Conservation (phyloP, 2,329 filamentous ascomycete species). For the Claviceps quebecensis region DNA sequence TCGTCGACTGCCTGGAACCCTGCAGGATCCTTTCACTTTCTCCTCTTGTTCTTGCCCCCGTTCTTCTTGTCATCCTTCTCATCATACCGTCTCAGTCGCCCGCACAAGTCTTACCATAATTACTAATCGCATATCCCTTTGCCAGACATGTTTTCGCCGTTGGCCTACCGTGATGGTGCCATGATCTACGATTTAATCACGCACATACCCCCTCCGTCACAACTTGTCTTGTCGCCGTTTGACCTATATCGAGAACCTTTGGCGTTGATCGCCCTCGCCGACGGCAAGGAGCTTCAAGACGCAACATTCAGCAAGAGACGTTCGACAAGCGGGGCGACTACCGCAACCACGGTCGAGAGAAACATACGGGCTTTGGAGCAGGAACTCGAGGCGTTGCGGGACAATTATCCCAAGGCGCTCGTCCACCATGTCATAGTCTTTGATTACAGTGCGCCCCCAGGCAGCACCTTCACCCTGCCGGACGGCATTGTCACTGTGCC, state of each 20-base stretch:
- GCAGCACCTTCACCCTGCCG: constrained; percentile 39
- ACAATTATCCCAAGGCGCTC: constrained; percentile 61
- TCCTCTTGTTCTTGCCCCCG: neutral
- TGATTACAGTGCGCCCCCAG: constrained; percentile 44
- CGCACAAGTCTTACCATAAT: neutral
- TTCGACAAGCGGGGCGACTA: constrained; percentile 33
- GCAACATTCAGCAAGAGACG: constrained; percentile 38
- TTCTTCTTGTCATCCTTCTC: neutral
- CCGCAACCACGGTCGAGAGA: constrained; percentile 36
- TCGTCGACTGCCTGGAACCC: neutral
- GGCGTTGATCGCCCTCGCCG: constrained; percentile 70
- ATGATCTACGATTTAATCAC: constrained; percentile 82
- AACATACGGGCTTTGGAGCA: constrained; percentile 47
- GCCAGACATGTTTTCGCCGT: constrained; percentile 82
- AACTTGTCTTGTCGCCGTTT: constrained; percentile 71
- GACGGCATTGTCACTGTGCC: constrained; percentile 60
- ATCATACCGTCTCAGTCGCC: neutral
- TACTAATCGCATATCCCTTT: constrained; percentile 10
- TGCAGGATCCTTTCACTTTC: neutral
- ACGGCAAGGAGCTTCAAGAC: constrained; percentile 55
- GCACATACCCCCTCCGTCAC: constrained; percentile 63
- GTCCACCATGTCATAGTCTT: constrained; percentile 71
- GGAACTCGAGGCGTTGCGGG: constrained; percentile 56
- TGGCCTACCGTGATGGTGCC: constrained; percentile 72
- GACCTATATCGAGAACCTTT: constrained; percentile 80